Evolutionary conservation across 257 asterid species (phyloP).

Genomic region (Fraxinus cuspidata): DNA sequence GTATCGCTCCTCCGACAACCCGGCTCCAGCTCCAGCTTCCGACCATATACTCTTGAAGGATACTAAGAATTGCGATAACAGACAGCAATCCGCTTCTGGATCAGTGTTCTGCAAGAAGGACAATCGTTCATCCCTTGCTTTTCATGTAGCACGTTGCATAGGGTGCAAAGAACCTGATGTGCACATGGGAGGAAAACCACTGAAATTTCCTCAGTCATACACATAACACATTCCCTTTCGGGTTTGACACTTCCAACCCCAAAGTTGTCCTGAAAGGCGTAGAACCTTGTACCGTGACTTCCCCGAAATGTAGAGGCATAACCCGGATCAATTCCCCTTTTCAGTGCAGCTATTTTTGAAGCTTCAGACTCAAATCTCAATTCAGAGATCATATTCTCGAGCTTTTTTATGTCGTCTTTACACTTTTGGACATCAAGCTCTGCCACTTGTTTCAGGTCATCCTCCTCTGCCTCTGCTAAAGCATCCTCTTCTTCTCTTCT

Average conservation of each 20-base stretch:
- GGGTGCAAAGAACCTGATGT: slow-evolving; percentile 70
- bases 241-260: slow-evolving; percentile 36
- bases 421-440: slow-evolving; percentile 38
- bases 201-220: slow-evolving; percentile 61
- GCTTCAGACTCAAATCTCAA: slow-evolving; percentile 47
- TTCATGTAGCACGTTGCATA: slow-evolving; percentile 58
- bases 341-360: slow-evolving; percentile 59
- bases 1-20: neutral
- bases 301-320: slow-evolving; percentile 23
- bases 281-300: slow-evolving; percentile 41
- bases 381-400: slow-evolving; percentile 43
- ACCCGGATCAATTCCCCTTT: slow-evolving; percentile 27
- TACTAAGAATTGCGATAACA: slow-evolving; percentile 27
- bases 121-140: slow-evolving; percentile 70
- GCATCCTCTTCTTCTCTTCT: slow-evolving; percentile 40
- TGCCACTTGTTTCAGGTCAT: slow-evolving; percentile 42
- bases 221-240: slow-evolving; percentile 83
- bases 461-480: slow-evolving; percentile 38
- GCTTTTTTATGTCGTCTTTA: slow-evolving; percentile 39
- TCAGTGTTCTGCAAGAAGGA: slow-evolving; percentile 72
- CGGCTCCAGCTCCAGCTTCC: neutral
- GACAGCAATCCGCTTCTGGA: slow-evolving; percentile 48
- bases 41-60: neutral
- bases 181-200: slow-evolving; percentile 84
- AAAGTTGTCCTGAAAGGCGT: slow-evolving; percentile 45